Evolutionary conservation across 768 basidiomycete species (phyloP), one percentile per base, ranked within the genome.

Genomic region (Lyophyllum semitale): DNA sequence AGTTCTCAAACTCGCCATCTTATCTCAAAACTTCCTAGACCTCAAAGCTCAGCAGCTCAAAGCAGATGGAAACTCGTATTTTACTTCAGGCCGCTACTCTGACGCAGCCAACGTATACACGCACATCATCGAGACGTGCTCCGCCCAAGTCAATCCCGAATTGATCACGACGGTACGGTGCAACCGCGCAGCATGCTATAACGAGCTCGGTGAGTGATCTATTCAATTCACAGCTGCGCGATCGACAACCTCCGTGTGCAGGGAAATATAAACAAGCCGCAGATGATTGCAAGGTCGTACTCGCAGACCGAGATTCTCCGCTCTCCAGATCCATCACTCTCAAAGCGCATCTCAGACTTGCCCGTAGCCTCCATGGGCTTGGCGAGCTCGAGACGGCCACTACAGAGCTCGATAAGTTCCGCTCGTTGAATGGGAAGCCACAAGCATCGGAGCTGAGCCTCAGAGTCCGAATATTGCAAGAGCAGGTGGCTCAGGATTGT

Each of bases 111-210:
- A 41, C 4, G 23, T 51, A 13, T 51, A 51, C 23, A 25, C 50
- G 9, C 23, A 51, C 35, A 41, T 51, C 33, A 25, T 51, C 5
- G n/a, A 51, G 11, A 26, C 27, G n/a, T 51, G 27, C 26, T 26
- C 29, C 13, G 33, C 23, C 3, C 20, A 26, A 2, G 50, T 27
- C 23, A 41, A 22, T 23, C n/a, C 50, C 1, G 53, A 52, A 26
- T 27, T 43, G 25, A 50, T 59, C 29, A 38, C 45, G 30, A 55
- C 41, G 7, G 47, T 54, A 23, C 41, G 45, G 8, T 54, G 53
- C 47, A 59, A 59, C 29, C 40, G 58, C 15, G 58, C 58, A 2
- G 58, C 58, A 18, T 55, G 53, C 27, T 59, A 59, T 40, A 38
- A 54, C 32, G 33, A 48, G 27, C 48, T 51, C 3, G 48, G 58